Evolutionary conservation across 2,329 filamentous ascomycete genomes (phyloP), one percentile per base, ranked within the genome.

Genomic region (Penicillium sp.): DNA sequence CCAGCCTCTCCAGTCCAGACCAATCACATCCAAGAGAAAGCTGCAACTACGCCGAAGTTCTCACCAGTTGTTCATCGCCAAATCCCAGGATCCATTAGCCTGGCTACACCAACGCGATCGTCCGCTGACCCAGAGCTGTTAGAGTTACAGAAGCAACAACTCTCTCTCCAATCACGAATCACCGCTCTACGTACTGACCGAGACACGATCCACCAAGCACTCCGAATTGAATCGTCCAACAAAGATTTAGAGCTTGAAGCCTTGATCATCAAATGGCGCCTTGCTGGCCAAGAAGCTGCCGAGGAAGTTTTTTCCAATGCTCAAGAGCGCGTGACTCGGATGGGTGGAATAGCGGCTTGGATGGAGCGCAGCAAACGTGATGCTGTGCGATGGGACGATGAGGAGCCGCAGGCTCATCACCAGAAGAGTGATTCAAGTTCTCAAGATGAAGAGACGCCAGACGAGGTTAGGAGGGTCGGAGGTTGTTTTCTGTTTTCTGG

Each of bases 281-380:
- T 68, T 0, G 83, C 85, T 19, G 84, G 83, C 57, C 80, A 86
- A 60, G 75, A 80, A 49, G 87, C 86, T 7, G 88, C 88, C 1
- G 88, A 91, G 63, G 86, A 89, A 65, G 74, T 90, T 11, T 90
- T 88, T 70, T 79, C 75, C 24, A 74, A 78, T 21, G 84, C 87
- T 22, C 80, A 81, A 60, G 85, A 87, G 69, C 75, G 84, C 53
- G 79, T 89, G 35, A 78, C 84, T 64, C 75, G 82, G 63, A 87
- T 88, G 82, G 86, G 87, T 21, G 86, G 86, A 1, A 78, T 87
- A 41, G 73, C 75, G 35, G 84, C 79, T 7, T 88, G 82, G 81
- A 81, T 75, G 50, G 79, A 79, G 63, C 73, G 68, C 61, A 75
- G 76, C 62, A 80, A 77, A 61, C 75, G 73, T 59, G 78, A 79